Base-by-base conservation (phyloP, 2,329 filamentous ascomycete genomes). In the Dryadomyces sulphureus region DNA sequence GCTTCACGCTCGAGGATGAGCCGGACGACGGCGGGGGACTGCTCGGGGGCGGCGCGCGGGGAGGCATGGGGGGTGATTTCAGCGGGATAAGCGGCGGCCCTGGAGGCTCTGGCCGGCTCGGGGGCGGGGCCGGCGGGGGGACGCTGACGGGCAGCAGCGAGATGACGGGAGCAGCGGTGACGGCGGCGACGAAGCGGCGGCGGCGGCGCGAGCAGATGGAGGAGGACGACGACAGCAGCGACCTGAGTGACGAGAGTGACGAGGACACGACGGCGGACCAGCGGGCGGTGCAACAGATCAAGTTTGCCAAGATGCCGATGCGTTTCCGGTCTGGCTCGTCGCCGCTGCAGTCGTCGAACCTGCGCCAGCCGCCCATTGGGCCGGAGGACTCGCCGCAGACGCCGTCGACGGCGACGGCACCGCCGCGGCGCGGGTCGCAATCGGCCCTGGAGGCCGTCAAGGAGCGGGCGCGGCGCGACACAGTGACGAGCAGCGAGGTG, bases 261-360 rank as follows among this genome's bases (percentile, higher is more conserved):
- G 83, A 89, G 21, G 83, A 88, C 45, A 43, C 45, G 17, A 24
- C 38, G 8, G 70, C 75, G 1, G 81, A 86, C 47, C 73, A 79
- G 50, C 63, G 83, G 45, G 82, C 84, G 39, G 82, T 83, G 2
- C 86, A 93, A 59, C 86, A 93, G 60, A 94, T 96, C 60, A 89
- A 90, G 58, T 98, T 98, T 62, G 79, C 84, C 42, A 96, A 96
- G 64, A 90, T 95, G 85, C 90, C 92, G 1, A 74, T 94, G 38
- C 77, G 89, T 25, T 79, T 79, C 53, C 79, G 90, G 47, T 85
- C 89, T 22, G 90, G 86, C 11, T 95, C 89, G 1, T 95, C 90
- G 41, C 90, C 90, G 4, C 79, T 84, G 34, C 80, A 86, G 53
- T 76, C 73, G 14, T 79, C 79, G 16, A 77, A 73, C 49, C 62